These are phyloP conservation scores for Malassezia furfur DNA, from an alignment of 1,284 basidiomycete genomes.

Conservation along the genomic window DNA sequence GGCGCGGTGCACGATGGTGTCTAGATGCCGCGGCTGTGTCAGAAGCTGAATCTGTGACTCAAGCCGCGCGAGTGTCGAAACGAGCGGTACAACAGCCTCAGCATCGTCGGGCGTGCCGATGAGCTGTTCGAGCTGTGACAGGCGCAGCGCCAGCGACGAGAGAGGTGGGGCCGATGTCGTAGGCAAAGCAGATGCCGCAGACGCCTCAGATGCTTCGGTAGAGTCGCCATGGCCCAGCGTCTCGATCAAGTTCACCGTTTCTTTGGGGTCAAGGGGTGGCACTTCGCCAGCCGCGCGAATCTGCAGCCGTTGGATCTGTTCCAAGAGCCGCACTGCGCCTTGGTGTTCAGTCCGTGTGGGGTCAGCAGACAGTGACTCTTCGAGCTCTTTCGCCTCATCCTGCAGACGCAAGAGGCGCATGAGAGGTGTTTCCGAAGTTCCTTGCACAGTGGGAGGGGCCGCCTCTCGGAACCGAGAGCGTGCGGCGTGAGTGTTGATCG, in stretches of 20 bases:
- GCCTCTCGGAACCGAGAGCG: neutral
- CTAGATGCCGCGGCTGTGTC: constrained; percentile 89
- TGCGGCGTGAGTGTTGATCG: neutral
- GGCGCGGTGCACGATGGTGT: constrained; percentile 85
- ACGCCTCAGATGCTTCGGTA: neutral
- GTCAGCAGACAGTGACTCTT: neutral
- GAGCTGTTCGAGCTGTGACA: neutral
- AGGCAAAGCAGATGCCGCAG: no score
- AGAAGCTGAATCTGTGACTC: constrained; percentile 76
- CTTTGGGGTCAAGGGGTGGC: neutral
- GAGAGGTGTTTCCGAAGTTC: neutral
- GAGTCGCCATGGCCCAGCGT: neutral
- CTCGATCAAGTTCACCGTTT: neutral
- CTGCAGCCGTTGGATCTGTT: constrained; percentile 2
- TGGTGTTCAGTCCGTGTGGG: neutral
- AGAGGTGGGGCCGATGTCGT: no score
- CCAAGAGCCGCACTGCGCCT: neutral
- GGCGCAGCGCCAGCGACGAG: neutral
- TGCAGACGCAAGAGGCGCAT: constrained; percentile 10
- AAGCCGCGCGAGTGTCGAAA: constrained; percentile 69
- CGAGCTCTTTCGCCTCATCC: constrained; percentile 6
- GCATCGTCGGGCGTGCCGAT: constrained; percentile 2
- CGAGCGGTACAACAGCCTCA: constrained; percentile 55
- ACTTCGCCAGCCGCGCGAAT: neutral
- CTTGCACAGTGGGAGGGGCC: neutral